Evolutionary conservation across 805 yeast genomes (phyloP).

Genomic region (Candida dendrica): DNA sequence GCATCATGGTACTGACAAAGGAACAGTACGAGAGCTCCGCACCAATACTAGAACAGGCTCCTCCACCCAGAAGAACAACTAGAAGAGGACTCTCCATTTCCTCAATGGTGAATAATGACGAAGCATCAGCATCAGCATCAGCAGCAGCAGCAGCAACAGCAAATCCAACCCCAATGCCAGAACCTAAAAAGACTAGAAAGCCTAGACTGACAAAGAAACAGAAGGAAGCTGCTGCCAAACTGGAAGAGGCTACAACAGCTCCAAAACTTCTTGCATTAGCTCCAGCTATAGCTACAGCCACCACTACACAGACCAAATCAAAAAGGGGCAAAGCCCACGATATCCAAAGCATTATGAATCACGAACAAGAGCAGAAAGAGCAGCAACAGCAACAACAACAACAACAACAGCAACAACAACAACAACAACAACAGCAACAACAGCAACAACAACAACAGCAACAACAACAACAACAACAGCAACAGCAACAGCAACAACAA

Average conservation of each 20-base stretch:
- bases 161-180: background rate
- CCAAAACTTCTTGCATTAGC: no score
- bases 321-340: background rate
- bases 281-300: background rate
- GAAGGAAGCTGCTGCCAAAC: background rate
- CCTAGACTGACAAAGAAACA: conserved; percentile 4
- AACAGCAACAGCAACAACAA: background rate
- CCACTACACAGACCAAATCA: conserved; percentile 1
- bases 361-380: background rate
- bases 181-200: conserved; percentile 2
- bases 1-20: background rate
- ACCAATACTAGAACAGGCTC: background rate
- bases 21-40: background rate
- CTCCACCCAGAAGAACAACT: background rate
- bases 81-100: background rate
- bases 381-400: background rate
- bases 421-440: background rate
- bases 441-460: no score
- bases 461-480: conserved; percentile 1
- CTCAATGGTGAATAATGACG: background rate
- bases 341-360: background rate
- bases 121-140: background rate
- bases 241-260: no score
- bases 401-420: background rate
- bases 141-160: background rate